Conservation (phyloP, 2,329 filamentous ascomycete genomes). For the Pseudocercospora macadamiae region DNA sequence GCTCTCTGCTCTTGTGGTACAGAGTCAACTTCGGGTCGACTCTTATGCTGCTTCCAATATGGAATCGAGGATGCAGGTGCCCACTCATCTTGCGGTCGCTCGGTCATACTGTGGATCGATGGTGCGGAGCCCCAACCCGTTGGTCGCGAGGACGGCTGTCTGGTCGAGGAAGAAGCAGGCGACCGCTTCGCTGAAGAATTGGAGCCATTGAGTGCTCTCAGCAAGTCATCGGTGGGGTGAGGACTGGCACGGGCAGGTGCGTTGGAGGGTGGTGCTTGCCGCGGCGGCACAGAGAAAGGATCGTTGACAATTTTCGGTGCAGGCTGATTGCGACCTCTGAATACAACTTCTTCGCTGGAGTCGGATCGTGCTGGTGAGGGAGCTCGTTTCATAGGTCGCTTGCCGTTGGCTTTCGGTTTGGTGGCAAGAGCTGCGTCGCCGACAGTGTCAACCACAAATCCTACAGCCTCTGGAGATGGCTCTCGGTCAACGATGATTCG, state of each 20-base stretch:
- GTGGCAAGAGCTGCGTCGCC: slow-evolving; percentile 34
- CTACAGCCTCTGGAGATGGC: slow-evolving; percentile 13
- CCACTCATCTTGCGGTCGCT: slow-evolving; percentile 25
- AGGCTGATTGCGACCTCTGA: slow-evolving; percentile 56
- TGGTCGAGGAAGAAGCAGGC: not conserved
- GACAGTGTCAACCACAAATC: slow-evolving; percentile 39
- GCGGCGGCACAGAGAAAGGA: slow-evolving; percentile 23
- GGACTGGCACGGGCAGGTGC: slow-evolving; percentile 28
- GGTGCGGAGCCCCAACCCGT: slow-evolving; percentile 29
- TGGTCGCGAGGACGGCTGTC: not conserved
- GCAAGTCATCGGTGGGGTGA: slow-evolving; percentile 32
- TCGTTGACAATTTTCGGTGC: slow-evolving; percentile 30
- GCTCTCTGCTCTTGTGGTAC: slow-evolving; percentile 17
- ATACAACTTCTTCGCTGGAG: slow-evolving; percentile 74
- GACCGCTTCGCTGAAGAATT: not conserved
- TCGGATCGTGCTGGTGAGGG: slow-evolving; percentile 52
- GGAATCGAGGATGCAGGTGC: slow-evolving; percentile 30
- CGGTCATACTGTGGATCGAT: slow-evolving; percentile 22
- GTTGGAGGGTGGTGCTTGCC: slow-evolving; percentile 33
- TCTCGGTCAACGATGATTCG: slow-evolving; percentile 19
- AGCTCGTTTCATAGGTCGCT: slow-evolving; percentile 37
- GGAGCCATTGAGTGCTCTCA: slow-evolving; percentile 23
- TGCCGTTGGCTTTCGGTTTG: slow-evolving; percentile 20
- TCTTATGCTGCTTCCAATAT: slow-evolving; percentile 32
- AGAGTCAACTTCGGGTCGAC: slow-evolving; percentile 29